These are phyloP conservation scores for Solanum neorickii DNA, from an alignment of 257 asterid genomes.

Conservation along the genomic window DNA sequence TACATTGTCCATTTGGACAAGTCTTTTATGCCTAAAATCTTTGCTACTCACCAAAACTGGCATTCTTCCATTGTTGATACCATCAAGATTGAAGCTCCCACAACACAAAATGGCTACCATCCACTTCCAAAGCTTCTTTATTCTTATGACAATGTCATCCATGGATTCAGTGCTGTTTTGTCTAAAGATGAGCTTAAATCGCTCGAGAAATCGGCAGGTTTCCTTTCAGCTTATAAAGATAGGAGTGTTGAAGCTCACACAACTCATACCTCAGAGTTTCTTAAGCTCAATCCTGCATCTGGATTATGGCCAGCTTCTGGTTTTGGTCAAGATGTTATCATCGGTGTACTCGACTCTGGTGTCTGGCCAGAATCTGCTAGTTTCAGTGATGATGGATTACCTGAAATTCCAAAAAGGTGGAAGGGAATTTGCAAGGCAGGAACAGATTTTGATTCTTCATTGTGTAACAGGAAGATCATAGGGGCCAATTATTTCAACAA, in stretches of 20 bases:
- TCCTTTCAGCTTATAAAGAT: slow-evolving; percentile 7
- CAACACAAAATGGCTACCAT: background rate
- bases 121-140: background rate
- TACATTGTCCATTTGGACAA: slow-evolving; percentile 16
- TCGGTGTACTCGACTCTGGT: slow-evolving; percentile 10
- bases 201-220: background rate
- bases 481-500: slow-evolving; percentile 15
- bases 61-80: background rate
- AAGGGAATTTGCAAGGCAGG: slow-evolving; percentile 14
- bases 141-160: slow-evolving; percentile 9
- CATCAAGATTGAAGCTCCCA: background rate
- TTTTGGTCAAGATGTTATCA: slow-evolving; percentile 7
- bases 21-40: slow-evolving; percentile 12
- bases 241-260: slow-evolving; percentile 1
- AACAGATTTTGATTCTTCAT: slow-evolving; percentile 7
- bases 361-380: slow-evolving; percentile 13
- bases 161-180: slow-evolving; percentile 9
- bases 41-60: slow-evolving; percentile 7
- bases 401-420: slow-evolving; percentile 8
- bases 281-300: slow-evolving; percentile 4
- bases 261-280: slow-evolving; percentile 9
- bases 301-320: slow-evolving; percentile 7
- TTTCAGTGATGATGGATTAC: slow-evolving; percentile 3
- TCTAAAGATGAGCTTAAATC: background rate
- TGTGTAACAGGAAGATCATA: slow-evolving; percentile 17